Evolutionary conservation across 257 asterid genomes (phyloP), one percentile per base, ranked within the genome.

Genomic region (Cynanchum wilfordii): DNA sequence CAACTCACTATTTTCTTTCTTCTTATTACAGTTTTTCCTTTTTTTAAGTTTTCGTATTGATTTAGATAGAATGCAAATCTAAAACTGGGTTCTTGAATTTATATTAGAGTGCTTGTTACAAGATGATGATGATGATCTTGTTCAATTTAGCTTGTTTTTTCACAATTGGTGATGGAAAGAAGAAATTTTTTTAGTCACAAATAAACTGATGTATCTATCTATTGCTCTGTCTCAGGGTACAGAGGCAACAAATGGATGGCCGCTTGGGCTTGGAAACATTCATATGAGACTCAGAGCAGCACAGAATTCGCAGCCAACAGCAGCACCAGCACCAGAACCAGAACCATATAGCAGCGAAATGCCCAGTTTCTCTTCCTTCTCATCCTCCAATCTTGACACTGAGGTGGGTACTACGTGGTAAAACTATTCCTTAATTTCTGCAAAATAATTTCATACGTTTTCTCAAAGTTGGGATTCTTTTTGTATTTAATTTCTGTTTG

Each of bases 321-420:
- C 62, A 12, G 50, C 49, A 2, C 49, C 19, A 20, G 59, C 55
- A 57, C 66, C 59, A 68, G 30, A 69, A 64, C 75, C 72, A 20
- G 68, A 49, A 20, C 59, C 78, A 22, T 24, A 52, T 30, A 74
- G 60, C 15, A 54, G 25, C 5, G 47, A 71, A 49, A 69, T 19
- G 5, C 73, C 89, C 0, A 84, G 93, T 71, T 87, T 86, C 86
- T 84, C 96, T 4, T 86, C 89, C 0, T 77, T 86, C 71, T 78
- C 92, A 50, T 89, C 96, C 71, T 87, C 96, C 38, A 79, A 82
- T 79, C 85, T 89, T 24, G 90, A 89, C 47, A 84, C 93, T 0
- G 80, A 87, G 89, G 89, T 86, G 45, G 15, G 50, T 24, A 17
- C 44, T 54, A 6, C 19, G 10, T 45, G 17, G 55, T 40, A n/a